Conservation (phyloP, 1,284 basidiomycete genomes). For the Boletus holoroseus region DNA sequence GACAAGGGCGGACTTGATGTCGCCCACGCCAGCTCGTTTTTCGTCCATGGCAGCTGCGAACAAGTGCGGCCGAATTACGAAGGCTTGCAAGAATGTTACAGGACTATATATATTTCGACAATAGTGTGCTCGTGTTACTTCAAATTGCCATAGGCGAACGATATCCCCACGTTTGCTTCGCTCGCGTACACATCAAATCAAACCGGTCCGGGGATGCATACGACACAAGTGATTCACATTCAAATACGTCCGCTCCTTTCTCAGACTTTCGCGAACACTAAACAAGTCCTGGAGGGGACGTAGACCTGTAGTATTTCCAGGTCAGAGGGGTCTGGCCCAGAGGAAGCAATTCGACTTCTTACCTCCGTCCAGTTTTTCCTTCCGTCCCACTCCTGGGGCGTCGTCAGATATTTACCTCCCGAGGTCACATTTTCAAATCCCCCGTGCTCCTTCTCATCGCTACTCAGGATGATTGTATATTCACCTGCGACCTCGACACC, state of each 20-base stretch:
- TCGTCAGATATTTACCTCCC: constrained; percentile 71
- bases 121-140: neutral
- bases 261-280: constrained; percentile 58
- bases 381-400: constrained; percentile 86
- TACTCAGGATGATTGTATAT: constrained; percentile 77
- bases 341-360: constrained; percentile 16
- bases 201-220: no score
- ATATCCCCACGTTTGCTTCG: neutral
- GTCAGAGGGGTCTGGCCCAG: constrained; percentile 7
- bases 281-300: constrained; percentile 66
- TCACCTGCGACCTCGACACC: constrained; percentile 86
- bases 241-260: neutral
- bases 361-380: constrained; percentile 88
- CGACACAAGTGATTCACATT: neutral
- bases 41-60: constrained; percentile 18
- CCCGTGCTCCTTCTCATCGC: constrained; percentile 83
- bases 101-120: neutral
- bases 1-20: constrained; percentile 2
- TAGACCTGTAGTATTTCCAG: constrained; percentile 56
- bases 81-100: neutral
- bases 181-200: neutral
- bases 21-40: constrained; percentile 5
- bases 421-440: constrained; percentile 81
- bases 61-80: neutral
- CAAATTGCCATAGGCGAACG: no score